These are phyloP conservation scores for Vitis rupestris DNA, from an alignment of 164 flowering plant genomes.

Conservation along the genomic window DNA sequence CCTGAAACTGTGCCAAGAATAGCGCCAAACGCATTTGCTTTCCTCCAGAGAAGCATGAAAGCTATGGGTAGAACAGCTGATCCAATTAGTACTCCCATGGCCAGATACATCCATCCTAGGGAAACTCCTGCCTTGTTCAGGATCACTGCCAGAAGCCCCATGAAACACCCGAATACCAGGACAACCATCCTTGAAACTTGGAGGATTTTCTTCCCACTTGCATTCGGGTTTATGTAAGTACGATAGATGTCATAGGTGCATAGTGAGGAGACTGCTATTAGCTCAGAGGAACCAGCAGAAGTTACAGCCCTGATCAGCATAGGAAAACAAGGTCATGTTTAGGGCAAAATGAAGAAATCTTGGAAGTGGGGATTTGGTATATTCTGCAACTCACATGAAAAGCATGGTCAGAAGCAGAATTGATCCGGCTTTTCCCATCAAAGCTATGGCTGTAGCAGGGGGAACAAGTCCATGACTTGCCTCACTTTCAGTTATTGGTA, in stretches of 20 bases:
- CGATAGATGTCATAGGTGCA: slow-evolving; percentile 96
- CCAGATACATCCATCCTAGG: slow-evolving; percentile 95
- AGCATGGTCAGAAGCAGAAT: slow-evolving; percentile 92
- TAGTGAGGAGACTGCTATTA: slow-evolving; percentile 89
- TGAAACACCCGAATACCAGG: slow-evolving; percentile 83
- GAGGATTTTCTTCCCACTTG: slow-evolving; percentile 81
- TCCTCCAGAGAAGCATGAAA: slow-evolving; percentile 90
- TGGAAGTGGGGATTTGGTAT: not conserved
- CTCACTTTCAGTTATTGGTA: slow-evolving; percentile 74
- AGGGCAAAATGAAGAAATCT: not conserved
- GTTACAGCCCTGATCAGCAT: slow-evolving; percentile 85
- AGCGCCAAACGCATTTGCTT: slow-evolving; percentile 85
- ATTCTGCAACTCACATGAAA: slow-evolving; percentile 67
- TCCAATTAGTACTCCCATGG: slow-evolving; percentile 89
- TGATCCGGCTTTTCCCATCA: slow-evolving; percentile 95
- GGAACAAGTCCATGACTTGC: slow-evolving; percentile 91
- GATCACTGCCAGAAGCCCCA: slow-evolving; percentile 86
- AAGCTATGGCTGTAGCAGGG: slow-evolving; percentile 88
- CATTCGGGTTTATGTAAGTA: slow-evolving; percentile 81
- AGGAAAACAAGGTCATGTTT: not conserved
- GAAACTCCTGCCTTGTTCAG: slow-evolving; percentile 93
- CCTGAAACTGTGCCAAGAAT: slow-evolving; percentile 66
- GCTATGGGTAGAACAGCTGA: slow-evolving; percentile 92
- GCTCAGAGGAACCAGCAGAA: slow-evolving; percentile 93
- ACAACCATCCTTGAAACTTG: slow-evolving; percentile 70